Percentiles rank a stretch among this genome's conserved stretches.
Conservation (phyloP, 106 monocot species). For the Allium fistulosum region DNA sequence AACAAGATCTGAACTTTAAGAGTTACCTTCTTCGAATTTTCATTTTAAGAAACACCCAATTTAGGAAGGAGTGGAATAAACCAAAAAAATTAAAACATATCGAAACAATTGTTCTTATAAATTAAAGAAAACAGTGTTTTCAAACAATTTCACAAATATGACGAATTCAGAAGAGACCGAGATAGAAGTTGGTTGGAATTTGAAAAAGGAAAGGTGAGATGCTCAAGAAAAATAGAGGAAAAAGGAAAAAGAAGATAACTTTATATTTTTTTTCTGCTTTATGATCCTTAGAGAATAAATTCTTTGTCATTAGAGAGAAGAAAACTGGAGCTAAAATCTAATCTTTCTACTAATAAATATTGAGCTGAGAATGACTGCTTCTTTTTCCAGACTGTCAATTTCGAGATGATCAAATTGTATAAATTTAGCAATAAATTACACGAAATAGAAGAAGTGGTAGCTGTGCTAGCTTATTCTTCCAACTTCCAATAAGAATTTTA, state of each 20-base stretch:
- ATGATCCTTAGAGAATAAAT: too few relatives aligned
- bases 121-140: not conserved
- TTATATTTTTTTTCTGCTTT: not conserved
- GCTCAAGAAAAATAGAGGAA: not conserved
- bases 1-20: not conserved
- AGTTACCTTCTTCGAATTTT: constrained; percentile 1
- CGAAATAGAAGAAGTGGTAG: too few relatives aligned
- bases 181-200: constrained; percentile 1
- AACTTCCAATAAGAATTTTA: too few relatives aligned
- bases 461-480: too few relatives aligned
- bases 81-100: not conserved
- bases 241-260: not conserved
- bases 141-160: not conserved
- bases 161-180: not conserved
- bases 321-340: too few relatives aligned
- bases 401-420: too few relatives aligned
- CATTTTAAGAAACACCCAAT: not conserved
- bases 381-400: too few relatives aligned
- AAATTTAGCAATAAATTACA: too few relatives aligned
- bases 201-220: not conserved
- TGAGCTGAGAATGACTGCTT: too few relatives aligned
- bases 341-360: too few relatives aligned
- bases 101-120: not conserved
- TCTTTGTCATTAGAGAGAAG: too few relatives aligned
- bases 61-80: not conserved